phyloP scores from a whole-genome alignment of 306 rosid species.

The Cucurbita maxima region DNA sequence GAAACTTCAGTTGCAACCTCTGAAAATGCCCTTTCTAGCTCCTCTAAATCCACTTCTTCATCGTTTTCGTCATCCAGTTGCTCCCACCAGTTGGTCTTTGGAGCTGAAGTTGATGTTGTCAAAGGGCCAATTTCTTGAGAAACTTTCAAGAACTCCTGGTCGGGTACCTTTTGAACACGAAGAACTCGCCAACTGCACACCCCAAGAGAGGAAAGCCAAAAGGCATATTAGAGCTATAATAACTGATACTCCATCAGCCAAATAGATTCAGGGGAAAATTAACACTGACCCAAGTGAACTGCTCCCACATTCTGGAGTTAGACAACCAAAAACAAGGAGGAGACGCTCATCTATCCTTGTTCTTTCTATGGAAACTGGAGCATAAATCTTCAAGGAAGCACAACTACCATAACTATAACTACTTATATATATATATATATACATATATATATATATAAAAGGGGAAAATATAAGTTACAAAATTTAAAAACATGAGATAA shows the following conservation, averaged over 20 bases:
- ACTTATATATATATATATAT: not conserved
- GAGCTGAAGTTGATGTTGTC: constrained; percentile 12
- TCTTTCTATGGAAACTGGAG: constrained; percentile 35
- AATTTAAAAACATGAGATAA: not conserved
- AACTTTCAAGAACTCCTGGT: constrained; percentile 4
- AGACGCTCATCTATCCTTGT: constrained; percentile 36
- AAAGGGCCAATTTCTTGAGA: constrained; percentile 5
- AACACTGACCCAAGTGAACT: constrained; percentile 27
- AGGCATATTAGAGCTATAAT: not conserved
- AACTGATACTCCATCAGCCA: not conserved
- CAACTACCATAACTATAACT: not conserved
- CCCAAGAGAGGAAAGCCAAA: not conserved
- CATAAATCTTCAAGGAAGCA: constrained; percentile 31
- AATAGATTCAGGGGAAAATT: not conserved
- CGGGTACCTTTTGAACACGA: constrained; percentile 42
- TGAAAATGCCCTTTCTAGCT: constrained; percentile 39
- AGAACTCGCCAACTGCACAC: constrained; percentile 50
- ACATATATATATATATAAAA: too few species aligned
- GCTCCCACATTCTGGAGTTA: constrained; percentile 35
- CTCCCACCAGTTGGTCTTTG: constrained; percentile 13
- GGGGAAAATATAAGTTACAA: not conserved
- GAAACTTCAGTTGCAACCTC: constrained; percentile 41
- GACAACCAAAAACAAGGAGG: constrained; percentile 57
- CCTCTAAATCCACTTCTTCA: constrained; percentile 44
- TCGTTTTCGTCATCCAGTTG: constrained; percentile 21